Conservation (phyloP, 2,329 filamentous ascomycete genomes). For the Chaetomiaceae sp. region DNA sequence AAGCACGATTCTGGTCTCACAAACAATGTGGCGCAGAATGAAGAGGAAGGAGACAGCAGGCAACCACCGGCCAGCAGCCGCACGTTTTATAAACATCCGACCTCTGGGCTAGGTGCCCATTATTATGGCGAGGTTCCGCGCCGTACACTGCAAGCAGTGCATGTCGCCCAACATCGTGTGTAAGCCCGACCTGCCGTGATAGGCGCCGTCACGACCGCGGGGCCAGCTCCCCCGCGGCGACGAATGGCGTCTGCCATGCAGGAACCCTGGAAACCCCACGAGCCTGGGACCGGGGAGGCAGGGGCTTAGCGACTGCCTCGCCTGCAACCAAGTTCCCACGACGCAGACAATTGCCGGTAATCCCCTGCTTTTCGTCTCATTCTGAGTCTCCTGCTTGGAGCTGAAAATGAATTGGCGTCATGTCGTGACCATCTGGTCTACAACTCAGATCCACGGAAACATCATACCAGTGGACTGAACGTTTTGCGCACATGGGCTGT, state of each 20-base stretch:
- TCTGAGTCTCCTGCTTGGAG: not conserved
- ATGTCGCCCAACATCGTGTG: not conserved
- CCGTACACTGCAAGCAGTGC: not conserved
- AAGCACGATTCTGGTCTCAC: not conserved
- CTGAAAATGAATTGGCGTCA: no score
- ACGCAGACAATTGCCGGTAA: not conserved
- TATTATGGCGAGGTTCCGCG: no score
- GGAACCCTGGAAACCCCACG: not conserved
- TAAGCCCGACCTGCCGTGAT: slow-evolving; percentile 2
- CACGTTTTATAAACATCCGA: slow-evolving; percentile 3
- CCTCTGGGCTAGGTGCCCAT: no score
- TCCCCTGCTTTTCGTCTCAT: not conserved
- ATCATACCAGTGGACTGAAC: no score
- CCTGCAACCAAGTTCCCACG: no score
- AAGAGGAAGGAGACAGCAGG: not conserved
- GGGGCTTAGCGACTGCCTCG: no score
- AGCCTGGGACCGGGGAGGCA: not conserved
- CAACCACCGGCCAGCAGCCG: not conserved
- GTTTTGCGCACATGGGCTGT: no score
- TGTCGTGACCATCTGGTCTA: no score
- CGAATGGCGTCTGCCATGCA: not conserved
- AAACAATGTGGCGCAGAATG: not conserved
- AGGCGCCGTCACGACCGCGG: slow-evolving; percentile 3
- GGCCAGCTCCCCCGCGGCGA: slow-evolving; percentile 2
- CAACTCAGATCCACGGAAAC: no score